These are phyloP conservation scores for Aspergillus kassunensis DNA, from an alignment of 495 filamentous ascomycete species.

Conservation along the genomic window DNA sequence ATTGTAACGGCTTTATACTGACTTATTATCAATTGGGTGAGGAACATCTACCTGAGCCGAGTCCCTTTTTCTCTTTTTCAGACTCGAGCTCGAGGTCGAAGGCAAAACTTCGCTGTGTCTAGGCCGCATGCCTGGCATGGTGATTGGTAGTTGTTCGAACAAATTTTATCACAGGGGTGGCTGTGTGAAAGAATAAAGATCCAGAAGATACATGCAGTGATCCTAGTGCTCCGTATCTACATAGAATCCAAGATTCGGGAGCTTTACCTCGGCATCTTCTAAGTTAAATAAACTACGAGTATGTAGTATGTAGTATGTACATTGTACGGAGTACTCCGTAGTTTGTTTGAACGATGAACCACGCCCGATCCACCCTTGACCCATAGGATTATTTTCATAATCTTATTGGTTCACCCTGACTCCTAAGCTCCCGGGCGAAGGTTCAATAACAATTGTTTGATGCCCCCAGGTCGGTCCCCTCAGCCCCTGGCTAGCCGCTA, in stretches of 20 bases:
- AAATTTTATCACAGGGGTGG: background rate
- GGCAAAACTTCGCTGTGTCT: constrained; percentile 18
- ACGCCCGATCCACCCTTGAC: too few relatives aligned
- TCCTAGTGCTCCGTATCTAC: too few relatives aligned
- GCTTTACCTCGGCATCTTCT: too few relatives aligned
- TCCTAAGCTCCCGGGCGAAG: background rate
- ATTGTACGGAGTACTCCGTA: too few relatives aligned
- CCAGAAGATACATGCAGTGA: background rate
- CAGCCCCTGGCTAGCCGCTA: background rate
- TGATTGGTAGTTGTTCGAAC: constrained; percentile 1
- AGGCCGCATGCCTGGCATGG: constrained; percentile 27
- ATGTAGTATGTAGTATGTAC: too few relatives aligned
- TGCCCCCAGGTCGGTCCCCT: background rate
- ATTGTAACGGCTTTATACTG: constrained; percentile 18
- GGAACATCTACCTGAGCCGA: constrained; percentile 19
- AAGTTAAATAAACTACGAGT: too few relatives aligned
- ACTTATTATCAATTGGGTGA: constrained; percentile 25
- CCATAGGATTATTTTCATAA: too few relatives aligned
- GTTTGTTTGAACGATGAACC: too few relatives aligned
- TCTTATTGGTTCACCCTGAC: background rate
- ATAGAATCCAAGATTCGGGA: too few relatives aligned
- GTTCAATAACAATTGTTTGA: background rate
- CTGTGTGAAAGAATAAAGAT: background rate
- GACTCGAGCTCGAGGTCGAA: constrained; percentile 15
- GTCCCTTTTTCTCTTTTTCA: constrained; percentile 38